phyloP scores from a whole-genome alignment of 495 filamentous ascomycete species.

The Thermothielavioides terrestris region DNA sequence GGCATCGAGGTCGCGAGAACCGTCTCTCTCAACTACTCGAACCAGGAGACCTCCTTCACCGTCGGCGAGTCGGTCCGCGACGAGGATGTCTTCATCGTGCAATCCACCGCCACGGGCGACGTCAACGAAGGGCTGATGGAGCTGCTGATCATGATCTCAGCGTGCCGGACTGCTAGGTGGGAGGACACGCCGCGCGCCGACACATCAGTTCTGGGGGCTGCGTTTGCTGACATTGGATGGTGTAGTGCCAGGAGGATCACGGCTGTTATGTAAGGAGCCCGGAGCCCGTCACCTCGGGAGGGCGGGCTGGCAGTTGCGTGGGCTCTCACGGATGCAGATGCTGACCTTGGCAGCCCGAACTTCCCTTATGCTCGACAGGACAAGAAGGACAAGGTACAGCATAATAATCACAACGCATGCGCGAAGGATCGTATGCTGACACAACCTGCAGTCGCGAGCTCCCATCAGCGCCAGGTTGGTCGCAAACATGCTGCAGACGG shows the following conservation, averaged over 20 bases:
- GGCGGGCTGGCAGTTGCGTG: too few species aligned
- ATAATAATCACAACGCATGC: background rate
- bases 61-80: conserved; percentile 95
- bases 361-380: conserved; percentile 99
- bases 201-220: background rate
- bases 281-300: too few species aligned
- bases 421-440: background rate
- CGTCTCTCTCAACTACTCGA: conserved; percentile 90
- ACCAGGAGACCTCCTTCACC: conserved; percentile 94
- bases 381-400: conserved; percentile 80
- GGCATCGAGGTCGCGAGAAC: conserved; percentile 95
- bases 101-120: conserved; percentile 90
- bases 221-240: conserved; percentile 12
- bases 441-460: conserved; percentile 43
- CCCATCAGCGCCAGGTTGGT: conserved; percentile 89
- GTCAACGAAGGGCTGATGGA: conserved; percentile 99
- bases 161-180: conserved; percentile 77
- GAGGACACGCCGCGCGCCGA: background rate
- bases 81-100: conserved; percentile 97
- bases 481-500: conserved; percentile 96
- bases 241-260: conserved; percentile 29
- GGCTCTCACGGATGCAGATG: conserved; percentile 26
- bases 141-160: conserved; percentile 97
- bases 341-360: conserved; percentile 92
- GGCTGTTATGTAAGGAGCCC: conserved; percentile 26